Conservation (phyloP, 331 rosid genomes). For the Quercus tomentella region DNA sequence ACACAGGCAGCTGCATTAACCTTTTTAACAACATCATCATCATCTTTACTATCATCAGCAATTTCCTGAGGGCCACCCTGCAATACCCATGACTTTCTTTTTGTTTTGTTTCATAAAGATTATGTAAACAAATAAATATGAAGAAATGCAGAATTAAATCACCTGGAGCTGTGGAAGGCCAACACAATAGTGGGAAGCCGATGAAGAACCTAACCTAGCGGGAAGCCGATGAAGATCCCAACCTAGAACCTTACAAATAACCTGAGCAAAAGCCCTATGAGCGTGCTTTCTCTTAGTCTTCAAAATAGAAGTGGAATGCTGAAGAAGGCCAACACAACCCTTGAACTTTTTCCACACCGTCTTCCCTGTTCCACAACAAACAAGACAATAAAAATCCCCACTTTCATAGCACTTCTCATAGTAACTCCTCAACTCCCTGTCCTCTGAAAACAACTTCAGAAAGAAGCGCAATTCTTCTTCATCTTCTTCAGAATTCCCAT, state of each 20-base stretch:
- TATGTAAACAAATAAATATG: background rate
- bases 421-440: conserved; percentile 39
- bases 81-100: background rate
- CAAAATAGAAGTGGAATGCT: conserved; percentile 39
- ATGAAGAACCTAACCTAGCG: conserved; percentile 57
- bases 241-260: conserved; percentile 59
- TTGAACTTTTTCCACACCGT: conserved; percentile 41
- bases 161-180: conserved; percentile 15
- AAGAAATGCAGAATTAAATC: background rate
- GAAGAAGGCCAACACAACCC: conserved; percentile 53
- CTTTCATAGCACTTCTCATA: conserved; percentile 39
- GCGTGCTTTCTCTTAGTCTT: conserved; percentile 35
- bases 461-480: conserved; percentile 38
- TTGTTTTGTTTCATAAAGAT: background rate
- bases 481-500: conserved; percentile 15
- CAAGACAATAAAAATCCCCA: conserved; percentile 66
- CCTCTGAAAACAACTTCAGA: conserved; percentile 37
- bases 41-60: conserved; percentile 26
- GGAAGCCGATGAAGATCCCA: conserved; percentile 71
- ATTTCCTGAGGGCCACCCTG: conserved; percentile 30
- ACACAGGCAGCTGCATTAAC: conserved; percentile 11
- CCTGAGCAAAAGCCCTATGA: conserved; percentile 61
- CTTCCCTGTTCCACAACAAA: conserved; percentile 51
- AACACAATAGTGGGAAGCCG: conserved; percentile 46
- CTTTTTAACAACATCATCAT: background rate